Evolutionary conservation across 345 rosid species (phyloP).

Genomic region (Turritis glabra): DNA sequence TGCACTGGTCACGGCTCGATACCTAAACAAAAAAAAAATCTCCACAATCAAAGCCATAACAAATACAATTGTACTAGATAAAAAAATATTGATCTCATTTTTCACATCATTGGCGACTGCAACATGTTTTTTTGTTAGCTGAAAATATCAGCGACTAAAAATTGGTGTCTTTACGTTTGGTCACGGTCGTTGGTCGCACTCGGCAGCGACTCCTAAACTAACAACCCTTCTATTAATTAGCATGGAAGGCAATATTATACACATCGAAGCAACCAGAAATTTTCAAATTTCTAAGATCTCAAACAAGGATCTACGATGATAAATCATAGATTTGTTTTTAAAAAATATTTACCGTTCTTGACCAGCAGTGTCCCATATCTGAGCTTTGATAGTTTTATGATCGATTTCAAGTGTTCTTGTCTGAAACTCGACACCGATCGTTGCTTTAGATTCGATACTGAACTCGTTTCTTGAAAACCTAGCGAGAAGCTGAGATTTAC

Average conservation of each 20-base stretch:
- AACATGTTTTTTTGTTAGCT: no score
- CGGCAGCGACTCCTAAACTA: neutral
- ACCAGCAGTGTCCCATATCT: constrained; percentile 84
- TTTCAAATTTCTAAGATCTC: neutral
- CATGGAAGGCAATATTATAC: neutral
- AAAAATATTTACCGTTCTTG: constrained; percentile 56
- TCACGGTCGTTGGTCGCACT: neutral
- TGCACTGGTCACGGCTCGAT: constrained; percentile 85
- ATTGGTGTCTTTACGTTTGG: neutral
- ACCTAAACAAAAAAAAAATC: constrained; percentile 40
- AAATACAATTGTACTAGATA: neutral
- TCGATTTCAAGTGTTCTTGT: constrained; percentile 59
- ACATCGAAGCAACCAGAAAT: neutral
- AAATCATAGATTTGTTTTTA: neutral
- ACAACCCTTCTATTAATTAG: neutral
- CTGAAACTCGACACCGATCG: constrained; percentile 73
- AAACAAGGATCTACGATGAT: neutral
- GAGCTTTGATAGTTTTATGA: constrained; percentile 66
- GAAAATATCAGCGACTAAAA: no score
- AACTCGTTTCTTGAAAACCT: constrained; percentile 66
- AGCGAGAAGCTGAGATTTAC: constrained; percentile 73
- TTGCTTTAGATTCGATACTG: constrained; percentile 63
- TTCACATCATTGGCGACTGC: neutral
- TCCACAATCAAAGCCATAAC: neutral
- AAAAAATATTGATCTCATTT: neutral